Base-by-base conservation (phyloP, 78 protist species). In the Pelomyxa schiedti region DNA sequence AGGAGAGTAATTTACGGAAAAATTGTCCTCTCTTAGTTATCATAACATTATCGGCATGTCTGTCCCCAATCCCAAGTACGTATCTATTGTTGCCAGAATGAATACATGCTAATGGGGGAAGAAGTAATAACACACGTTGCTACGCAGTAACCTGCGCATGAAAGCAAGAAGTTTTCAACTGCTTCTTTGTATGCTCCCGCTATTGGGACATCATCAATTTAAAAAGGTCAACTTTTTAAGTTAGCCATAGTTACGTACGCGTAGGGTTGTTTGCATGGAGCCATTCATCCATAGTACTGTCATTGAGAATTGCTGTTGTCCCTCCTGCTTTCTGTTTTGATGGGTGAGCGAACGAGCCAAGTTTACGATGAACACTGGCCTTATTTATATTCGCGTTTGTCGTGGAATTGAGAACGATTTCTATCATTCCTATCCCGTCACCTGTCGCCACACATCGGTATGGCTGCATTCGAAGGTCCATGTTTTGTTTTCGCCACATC, bases 21-120 rank as follows among this genome's bases (percentile, higher is more conserved):
- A 95, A 67, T 30, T 84, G 65, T 2, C 98, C 98, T 1, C 70
- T 2, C 42, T 72, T 77, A 4, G 86, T 83, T n/a, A 82, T 43
- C 97, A 94, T 94, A n/a, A 93, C 52, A 89, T 96, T 96, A 86
- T 96, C 99, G 39, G 84, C 87, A 84, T 96, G 99, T n/a, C 99
- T 75, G 70, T 96, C 99, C 40, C 99, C 99, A 36, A 96, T 94
- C 35, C 99, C 99, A 8, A 96, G 73, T 0, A 96, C 92, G 74
- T 92, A 96, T 16, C 96, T 95, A 16, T 88, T n/a, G n/a, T n/a
- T n/a, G n/a, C n/a, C n/a, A n/a, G n/a, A n/a, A n/a, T n/a, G n/a
- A n/a, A n/a, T n/a, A n/a, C n/a, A n/a, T n/a, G n/a, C n/a, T n/a
- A n/a, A n/a, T n/a, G n/a, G n/a, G n/a, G 58, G 58, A 47, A 16